phyloP scores from a whole-genome alignment of 306 rosid genomes.

The Quercus gilva region DNA sequence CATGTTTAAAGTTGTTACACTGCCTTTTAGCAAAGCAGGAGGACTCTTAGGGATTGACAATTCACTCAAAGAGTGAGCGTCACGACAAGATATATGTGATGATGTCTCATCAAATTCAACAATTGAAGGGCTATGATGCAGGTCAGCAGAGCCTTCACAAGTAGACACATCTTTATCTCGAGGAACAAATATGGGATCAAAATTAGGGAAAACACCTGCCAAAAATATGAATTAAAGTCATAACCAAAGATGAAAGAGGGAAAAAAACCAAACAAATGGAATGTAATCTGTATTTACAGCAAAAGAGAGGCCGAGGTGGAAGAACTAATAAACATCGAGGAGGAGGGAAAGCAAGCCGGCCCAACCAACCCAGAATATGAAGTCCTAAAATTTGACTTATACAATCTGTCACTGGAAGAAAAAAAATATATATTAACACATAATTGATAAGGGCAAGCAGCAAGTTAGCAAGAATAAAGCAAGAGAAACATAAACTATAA shows the following conservation, averaged over 20 bases:
- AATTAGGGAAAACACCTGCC: conserved; percentile 22
- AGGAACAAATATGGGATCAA: conserved; percentile 8
- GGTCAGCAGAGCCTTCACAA: background rate
- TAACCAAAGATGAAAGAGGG: background rate
- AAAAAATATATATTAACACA: background rate
- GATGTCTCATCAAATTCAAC: background rate
- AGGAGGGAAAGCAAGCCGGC: conserved; percentile 28
- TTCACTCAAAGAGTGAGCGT: background rate
- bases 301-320: conserved; percentile 12
- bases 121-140: background rate
- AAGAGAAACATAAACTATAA: background rate
- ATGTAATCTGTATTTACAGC: background rate
- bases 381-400: background rate
- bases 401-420: background rate
- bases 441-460: background rate
- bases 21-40: background rate
- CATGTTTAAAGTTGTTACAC: background rate
- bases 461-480: background rate
- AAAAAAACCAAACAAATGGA: background rate
- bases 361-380: conserved; percentile 1
- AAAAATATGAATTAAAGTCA: background rate
- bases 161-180: background rate
- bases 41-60: background rate
- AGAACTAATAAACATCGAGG: conserved; percentile 18
- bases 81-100: background rate